These are phyloP conservation scores for Diaporthe vaccinii DNA, from an alignment of 2,329 filamentous ascomycete genomes.

Conservation along the genomic window DNA sequence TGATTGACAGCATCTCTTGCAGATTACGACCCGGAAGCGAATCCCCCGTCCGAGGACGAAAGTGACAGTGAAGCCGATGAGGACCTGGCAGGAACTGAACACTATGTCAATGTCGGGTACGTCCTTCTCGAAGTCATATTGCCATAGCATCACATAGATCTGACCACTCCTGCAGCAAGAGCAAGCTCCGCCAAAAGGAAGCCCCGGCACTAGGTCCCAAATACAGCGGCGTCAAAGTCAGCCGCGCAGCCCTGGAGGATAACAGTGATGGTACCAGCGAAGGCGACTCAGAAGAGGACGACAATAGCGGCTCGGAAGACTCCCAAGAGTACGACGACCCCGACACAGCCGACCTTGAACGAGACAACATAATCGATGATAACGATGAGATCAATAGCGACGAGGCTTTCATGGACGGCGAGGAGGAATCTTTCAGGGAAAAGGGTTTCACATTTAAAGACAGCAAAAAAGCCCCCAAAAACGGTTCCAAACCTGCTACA, in stretches of 20 bases:
- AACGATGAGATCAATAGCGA: constrained; percentile 72
- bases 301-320: constrained; percentile 47
- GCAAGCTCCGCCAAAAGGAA: constrained; percentile 83
- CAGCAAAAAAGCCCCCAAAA: constrained; percentile 56
- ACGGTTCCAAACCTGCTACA: constrained; percentile 49
- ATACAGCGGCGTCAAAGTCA: constrained; percentile 84
- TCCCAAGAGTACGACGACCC: constrained; percentile 65
- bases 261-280: constrained; percentile 65
- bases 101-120: constrained; percentile 84
- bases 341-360: constrained; percentile 66
- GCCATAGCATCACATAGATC: not conserved
- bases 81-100: constrained; percentile 79
- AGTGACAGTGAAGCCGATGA: constrained; percentile 65
- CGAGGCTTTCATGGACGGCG: constrained; percentile 83
- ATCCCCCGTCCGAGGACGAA: constrained; percentile 67
- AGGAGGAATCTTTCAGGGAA: constrained; percentile 81
- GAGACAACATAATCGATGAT: constrained; percentile 68
- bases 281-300: constrained; percentile 59
- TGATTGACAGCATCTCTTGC: constrained; percentile 14
- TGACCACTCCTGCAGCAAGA: constrained; percentile 70
- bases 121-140: constrained; percentile 41
- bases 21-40: constrained; percentile 88
- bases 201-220: constrained; percentile 78
- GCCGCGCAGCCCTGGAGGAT: constrained; percentile 74
- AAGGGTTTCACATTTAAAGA: constrained; percentile 74